Evolutionary conservation across 1,139 yeast genomes (phyloP), one percentile per base, ranked within the genome.

Genomic region (Yamadazyma membranifaciens): DNA sequence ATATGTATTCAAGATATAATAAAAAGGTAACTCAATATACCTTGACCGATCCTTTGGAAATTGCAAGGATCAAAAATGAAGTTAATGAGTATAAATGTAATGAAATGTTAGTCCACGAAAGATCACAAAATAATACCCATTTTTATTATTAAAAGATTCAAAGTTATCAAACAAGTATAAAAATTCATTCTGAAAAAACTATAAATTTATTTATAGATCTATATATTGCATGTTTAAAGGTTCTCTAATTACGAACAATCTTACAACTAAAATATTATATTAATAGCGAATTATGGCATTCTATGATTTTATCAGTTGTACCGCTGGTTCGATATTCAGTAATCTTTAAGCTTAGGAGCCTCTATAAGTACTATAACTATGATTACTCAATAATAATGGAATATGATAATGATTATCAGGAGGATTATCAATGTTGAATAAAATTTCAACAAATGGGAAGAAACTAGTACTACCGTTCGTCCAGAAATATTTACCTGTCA

Each of bases 311-410:
- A 7, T 20, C 5, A 5, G 5, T 20, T 20, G 24, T 20, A 20
- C 5, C 7, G 24, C 7, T 20, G 5, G 24, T 20, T 20, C 24
- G 24, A 20, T 20, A 7, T 20, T 7, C 7, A 7, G 7, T 20
- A 5, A 7, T 20, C 24, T 6, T 5, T 20, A 6, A 20, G 24
- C 7, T 20, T 46, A 83, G 52, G 86, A 80, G 3, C 97, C 97
- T 47, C 96, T 75, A 63, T 89, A 89, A 0, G 96, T 89, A 12
- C 95, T 80, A 64, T 88, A 89, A 35, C 95, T 84, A 61, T 82
- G 86, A 57, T 87, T 87, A 34, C 95, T 81, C 42, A 89, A 68
- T 42, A 89, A 69, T 48, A 89, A 65, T 0, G 97, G 97, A 42
- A 89, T 82, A 58, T 89, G 97, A 62, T 87, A 89, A 61, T 89